Percentiles rank a stretch among this genome's conserved stretches.
These are phyloP conservation scores for Candida fluviatilis DNA, from an alignment of 805 yeast species.

Conservation along the genomic window DNA sequence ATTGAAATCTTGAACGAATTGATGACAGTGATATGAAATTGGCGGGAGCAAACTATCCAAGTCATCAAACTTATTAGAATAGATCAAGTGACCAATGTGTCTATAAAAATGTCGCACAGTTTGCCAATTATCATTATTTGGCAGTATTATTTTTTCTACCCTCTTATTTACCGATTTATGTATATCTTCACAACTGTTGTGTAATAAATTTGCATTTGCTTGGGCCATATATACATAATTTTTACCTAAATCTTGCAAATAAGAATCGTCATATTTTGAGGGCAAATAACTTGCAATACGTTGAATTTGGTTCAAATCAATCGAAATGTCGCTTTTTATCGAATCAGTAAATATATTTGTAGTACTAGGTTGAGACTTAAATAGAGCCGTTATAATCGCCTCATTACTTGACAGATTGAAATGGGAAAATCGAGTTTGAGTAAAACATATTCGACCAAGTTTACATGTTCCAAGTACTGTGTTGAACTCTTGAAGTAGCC, in stretches of 20 bases:
- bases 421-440: background rate
- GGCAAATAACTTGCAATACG: background rate
- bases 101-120: background rate
- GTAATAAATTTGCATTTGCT: background rate
- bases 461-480: too few relatives aligned
- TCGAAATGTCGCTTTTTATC: background rate
- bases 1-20: constrained; percentile 3
- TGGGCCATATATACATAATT: background rate
- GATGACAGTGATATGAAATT: background rate
- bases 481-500: too few relatives aligned
- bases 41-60: background rate
- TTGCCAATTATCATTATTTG: background rate
- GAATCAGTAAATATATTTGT: background rate
- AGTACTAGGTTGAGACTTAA: background rate
- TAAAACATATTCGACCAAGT: too few relatives aligned
- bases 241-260: background rate
- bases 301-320: background rate
- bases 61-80: background rate
- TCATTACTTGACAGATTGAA: background rate
- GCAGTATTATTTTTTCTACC: background rate
- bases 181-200: background rate
- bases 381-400: background rate
- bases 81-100: background rate
- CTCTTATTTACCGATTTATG: background rate
- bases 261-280: background rate